phyloP scores from a whole-genome alignment of 129 eudicot genomes.

The Dittrichia graveolens region DNA sequence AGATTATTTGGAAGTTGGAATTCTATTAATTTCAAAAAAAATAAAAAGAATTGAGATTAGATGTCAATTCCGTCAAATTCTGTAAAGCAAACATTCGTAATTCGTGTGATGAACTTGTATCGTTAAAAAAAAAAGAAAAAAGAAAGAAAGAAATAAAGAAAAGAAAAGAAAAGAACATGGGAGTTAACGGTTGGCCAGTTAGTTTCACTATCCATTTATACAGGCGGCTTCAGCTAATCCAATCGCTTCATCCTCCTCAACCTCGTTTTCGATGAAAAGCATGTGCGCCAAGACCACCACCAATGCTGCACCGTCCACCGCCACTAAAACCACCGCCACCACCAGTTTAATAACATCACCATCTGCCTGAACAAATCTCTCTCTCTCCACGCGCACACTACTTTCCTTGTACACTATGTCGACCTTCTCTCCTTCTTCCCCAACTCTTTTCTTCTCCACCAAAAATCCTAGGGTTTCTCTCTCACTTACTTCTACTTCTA shows the following conservation, averaged over 20 bases:
- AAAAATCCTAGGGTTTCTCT: conserved; percentile 44
- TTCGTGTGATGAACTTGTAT: too few relatives aligned
- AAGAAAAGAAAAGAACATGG: background rate
- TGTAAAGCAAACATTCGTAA: too few relatives aligned
- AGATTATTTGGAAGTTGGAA: too few relatives aligned
- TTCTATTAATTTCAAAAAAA: too few relatives aligned
- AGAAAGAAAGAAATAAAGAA: background rate
- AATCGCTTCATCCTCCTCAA: background rate
- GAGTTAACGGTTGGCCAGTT: conserved; percentile 40
- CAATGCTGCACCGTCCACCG: conserved; percentile 18
- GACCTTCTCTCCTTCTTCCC: conserved; percentile 42
- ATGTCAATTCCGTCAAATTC: too few relatives aligned
- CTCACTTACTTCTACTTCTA: conserved; percentile 29
- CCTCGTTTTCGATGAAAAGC: conserved; percentile 33
- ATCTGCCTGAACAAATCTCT: conserved; percentile 19
- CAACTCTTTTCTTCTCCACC: conserved; percentile 41
- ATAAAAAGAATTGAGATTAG: too few relatives aligned
- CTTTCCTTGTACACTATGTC: conserved; percentile 35
- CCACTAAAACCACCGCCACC: conserved; percentile 20
- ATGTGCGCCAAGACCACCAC: conserved; percentile 28
- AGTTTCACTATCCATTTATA: conserved; percentile 28
- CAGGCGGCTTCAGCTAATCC: conserved; percentile 39
- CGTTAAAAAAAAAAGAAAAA: too few relatives aligned
- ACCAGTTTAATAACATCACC: conserved; percentile 20
- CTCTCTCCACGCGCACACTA: conserved; percentile 15